Conservation (phyloP, 257 asterid genomes). For the Jaltomata sinuosa region DNA sequence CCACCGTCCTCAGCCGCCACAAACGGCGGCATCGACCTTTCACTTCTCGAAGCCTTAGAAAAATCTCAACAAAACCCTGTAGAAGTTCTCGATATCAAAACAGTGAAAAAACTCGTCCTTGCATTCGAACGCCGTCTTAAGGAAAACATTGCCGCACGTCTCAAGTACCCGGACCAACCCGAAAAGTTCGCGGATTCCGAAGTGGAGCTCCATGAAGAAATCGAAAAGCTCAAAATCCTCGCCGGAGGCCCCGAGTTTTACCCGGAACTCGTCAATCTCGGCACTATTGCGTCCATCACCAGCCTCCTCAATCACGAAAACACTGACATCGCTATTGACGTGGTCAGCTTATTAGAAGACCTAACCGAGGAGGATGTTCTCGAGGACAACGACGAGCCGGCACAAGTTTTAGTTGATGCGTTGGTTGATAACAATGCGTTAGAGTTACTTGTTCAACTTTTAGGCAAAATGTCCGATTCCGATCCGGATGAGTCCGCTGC, state of each 20-base stretch:
- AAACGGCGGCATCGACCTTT: constrained; percentile 43
- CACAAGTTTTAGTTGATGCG: constrained; percentile 72
- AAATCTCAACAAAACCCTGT: constrained; percentile 56
- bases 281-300: constrained; percentile 66
- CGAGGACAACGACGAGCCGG: constrained; percentile 83
- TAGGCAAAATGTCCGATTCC: constrained; percentile 57
- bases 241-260: constrained; percentile 95
- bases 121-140: constrained; percentile 91
- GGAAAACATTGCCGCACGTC: constrained; percentile 87
- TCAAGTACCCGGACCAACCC: constrained; percentile 92
- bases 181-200: constrained; percentile 96
- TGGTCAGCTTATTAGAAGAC: constrained; percentile 74
- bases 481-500: constrained; percentile 88
- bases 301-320: constrained; percentile 80
- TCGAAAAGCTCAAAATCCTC: constrained; percentile 78
- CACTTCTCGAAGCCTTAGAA: constrained; percentile 91
- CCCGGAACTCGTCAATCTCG: constrained; percentile 77
- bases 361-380: constrained; percentile 89
- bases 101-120: constrained; percentile 71
- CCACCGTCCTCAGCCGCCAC: constrained; percentile 7
- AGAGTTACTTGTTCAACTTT: constrained; percentile 74
- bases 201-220: constrained; percentile 89
- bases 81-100: constrained; percentile 82
- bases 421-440: constrained; percentile 75
- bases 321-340: constrained; percentile 75